Evolutionary conservation across 1,284 basidiomycete genomes (phyloP).

Genomic region (Pholiota adiposa): DNA sequence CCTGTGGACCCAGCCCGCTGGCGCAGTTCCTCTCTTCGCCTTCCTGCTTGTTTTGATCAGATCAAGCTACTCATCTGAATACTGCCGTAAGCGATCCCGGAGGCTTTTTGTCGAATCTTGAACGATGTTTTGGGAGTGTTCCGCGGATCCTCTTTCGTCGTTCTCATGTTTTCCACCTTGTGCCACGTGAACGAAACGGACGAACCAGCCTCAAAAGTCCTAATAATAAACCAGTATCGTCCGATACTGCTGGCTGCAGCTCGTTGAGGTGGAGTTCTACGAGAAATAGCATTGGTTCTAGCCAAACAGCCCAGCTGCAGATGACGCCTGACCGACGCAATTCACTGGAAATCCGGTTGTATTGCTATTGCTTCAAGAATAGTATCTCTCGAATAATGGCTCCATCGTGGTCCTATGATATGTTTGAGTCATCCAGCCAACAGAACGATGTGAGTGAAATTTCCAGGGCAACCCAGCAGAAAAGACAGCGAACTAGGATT

Average conservation of each 20-base stretch:
- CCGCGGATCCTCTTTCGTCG: slow-evolving; percentile 30
- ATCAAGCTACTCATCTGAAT: slow-evolving; percentile 32
- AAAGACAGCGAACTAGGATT: too few species aligned
- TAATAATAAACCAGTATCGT: slow-evolving; percentile 27
- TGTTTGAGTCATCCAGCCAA: too few species aligned
- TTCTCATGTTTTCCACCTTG: slow-evolving; percentile 26
- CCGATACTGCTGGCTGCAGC: slow-evolving; percentile 24
- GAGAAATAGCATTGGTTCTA: background rate
- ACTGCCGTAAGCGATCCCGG: slow-evolving; percentile 31
- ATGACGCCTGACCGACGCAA: background rate
- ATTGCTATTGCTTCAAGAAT: background rate
- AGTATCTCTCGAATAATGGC: background rate
- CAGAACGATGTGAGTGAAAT: background rate
- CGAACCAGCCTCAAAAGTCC: slow-evolving; percentile 14
- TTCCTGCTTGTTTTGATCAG: slow-evolving; percentile 34
- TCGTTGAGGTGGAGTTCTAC: slow-evolving; percentile 15
- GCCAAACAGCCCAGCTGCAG: background rate
- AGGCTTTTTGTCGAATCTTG: slow-evolving; percentile 36
- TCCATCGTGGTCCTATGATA: background rate
- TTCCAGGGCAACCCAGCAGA: background rate
- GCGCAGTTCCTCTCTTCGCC: slow-evolving; percentile 27
- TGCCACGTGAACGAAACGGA: slow-evolving; percentile 37
- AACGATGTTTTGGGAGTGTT: slow-evolving; percentile 25
- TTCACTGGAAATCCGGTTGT: background rate
- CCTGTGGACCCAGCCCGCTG: slow-evolving; percentile 28